Conservation (phyloP, 352 stramenopile genomes). For the Thraustochytrium striatum region DNA sequence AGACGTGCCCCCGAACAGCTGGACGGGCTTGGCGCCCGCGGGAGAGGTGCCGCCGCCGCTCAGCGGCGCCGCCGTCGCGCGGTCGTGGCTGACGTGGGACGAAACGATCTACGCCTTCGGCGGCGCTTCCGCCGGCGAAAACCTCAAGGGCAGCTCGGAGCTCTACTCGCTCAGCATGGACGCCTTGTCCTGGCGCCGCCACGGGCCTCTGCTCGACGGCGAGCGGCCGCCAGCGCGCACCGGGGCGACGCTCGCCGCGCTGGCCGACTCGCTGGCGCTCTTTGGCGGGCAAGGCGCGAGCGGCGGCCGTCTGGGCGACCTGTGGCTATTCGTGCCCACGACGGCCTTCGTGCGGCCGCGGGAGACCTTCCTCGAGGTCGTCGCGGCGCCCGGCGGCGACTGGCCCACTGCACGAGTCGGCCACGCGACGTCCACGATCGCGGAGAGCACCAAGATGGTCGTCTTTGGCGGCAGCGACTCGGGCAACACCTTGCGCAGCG, state of each 20-base stretch:
- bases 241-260: too few relatives aligned
- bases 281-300: too few relatives aligned
- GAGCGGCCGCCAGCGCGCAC: background rate
- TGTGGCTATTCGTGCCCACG: too few relatives aligned
- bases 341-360: too few relatives aligned
- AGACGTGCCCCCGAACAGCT: background rate
- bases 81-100: background rate
- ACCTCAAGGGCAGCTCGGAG: background rate
- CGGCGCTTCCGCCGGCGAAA: background rate
- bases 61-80: background rate
- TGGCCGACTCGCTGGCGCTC: background rate
- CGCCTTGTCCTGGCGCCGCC: background rate
- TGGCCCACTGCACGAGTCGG: background rate
- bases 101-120: background rate
- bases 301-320: too few relatives aligned
- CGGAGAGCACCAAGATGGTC: background rate
- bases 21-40: background rate
- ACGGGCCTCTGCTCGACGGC: background rate
- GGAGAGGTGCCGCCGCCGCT: background rate
- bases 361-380: too few relatives aligned
- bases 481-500: background rate
- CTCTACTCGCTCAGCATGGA: background rate
- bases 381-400: too few relatives aligned
- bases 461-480: background rate
- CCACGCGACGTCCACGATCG: background rate